A percentile compares a stretch with the other conserved stretches of the same genome.
phyloP scores from a whole-genome alignment of 305 asterid genomes.

The Striga hermonthica region DNA sequence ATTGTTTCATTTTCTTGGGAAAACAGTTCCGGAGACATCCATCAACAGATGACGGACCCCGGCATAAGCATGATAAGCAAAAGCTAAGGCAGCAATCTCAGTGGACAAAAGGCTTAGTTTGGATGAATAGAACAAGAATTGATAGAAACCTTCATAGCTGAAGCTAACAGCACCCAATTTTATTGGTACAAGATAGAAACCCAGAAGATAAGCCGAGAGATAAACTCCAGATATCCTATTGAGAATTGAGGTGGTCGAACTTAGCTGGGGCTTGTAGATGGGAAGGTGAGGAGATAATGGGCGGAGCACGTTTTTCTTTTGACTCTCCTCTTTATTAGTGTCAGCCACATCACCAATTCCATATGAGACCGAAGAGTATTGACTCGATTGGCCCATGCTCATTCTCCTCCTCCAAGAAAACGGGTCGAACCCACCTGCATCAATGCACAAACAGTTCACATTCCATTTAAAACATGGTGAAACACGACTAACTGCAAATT shows the following conservation, averaged over 20 bases:
- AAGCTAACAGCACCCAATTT: conserved; percentile 41
- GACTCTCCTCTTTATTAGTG: not conserved
- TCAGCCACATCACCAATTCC: not conserved
- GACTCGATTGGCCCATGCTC: not conserved
- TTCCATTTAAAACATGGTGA: too few species aligned
- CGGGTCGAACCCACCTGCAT: not conserved
- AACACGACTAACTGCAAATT: too few species aligned
- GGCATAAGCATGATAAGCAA: conserved; percentile 39
- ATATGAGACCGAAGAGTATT: not conserved
- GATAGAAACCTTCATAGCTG: conserved; percentile 42
- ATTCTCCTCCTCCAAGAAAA: not conserved
- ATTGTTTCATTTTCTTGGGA: not conserved
- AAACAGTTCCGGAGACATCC: conserved; percentile 7
- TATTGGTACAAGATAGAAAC: conserved; percentile 36
- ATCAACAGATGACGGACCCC: conserved; percentile 43
- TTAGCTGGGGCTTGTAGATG: conserved; percentile 45
- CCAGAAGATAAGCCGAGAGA: conserved; percentile 33
- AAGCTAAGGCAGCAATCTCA: conserved; percentile 44
- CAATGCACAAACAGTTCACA: not conserved
- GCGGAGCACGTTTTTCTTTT: conserved; percentile 30
- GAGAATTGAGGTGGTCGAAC: conserved; percentile 41
- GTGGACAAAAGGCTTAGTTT: conserved; percentile 37
- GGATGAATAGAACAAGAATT: conserved; percentile 40
- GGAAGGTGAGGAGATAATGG: conserved; percentile 57
- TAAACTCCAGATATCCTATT: conserved; percentile 39